Conservation (phyloP, 345 rosid species). For the Heritiera fomes region DNA sequence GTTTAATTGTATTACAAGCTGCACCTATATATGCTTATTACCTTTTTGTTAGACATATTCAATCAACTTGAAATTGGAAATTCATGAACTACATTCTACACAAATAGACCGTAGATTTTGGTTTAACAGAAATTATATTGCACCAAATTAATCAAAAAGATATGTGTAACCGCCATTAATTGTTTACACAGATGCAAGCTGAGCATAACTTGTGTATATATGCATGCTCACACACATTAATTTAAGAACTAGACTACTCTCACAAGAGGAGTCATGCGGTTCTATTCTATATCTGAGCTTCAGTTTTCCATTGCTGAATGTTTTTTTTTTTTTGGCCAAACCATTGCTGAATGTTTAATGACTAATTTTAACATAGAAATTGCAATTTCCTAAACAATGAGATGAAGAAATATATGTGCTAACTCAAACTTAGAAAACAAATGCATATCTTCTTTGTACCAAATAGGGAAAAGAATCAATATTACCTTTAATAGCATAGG, state of each 20-base stretch:
- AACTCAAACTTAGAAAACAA: background rate
- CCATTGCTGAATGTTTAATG: background rate
- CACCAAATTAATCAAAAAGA: background rate
- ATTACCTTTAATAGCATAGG: background rate
- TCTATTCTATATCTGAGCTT: background rate
- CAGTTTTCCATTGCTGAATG: background rate
- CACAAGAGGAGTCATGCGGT: background rate
- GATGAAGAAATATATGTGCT: background rate
- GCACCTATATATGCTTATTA: background rate
- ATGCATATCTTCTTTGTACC: background rate
- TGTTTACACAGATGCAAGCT: background rate
- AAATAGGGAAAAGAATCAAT: background rate
- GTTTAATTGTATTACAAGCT: background rate
- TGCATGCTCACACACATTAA: background rate
- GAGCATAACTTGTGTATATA: background rate
- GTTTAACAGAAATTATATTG: background rate
- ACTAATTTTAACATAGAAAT: background rate
- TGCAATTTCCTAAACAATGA: background rate
- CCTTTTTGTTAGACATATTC: constrained; percentile 3
- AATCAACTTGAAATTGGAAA: background rate
- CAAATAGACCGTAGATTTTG: background rate
- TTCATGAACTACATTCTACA: background rate
- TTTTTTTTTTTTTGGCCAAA: too few species aligned
- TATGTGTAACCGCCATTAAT: background rate
- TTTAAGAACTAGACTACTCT: background rate